phyloP scores from a whole-genome alignment of 202 grass and related monocot species.

The Eragrostis tef region DNA sequence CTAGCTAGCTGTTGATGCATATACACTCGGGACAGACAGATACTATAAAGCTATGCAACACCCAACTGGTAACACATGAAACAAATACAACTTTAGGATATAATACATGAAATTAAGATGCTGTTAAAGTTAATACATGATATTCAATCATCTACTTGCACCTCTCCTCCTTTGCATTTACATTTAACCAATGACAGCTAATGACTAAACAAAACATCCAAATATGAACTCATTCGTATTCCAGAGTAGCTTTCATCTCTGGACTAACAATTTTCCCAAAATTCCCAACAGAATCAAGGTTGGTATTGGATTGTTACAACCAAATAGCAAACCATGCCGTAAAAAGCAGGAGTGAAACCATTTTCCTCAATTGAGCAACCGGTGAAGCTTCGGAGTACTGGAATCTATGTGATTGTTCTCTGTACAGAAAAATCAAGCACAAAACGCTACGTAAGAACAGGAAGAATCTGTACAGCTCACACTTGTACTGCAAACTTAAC shows the following conservation, averaged over 20 bases:
- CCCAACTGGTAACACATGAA: not conserved
- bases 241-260: not conserved
- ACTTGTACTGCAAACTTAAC: constrained; percentile 10
- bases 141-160: constrained; percentile 30
- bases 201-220: not conserved
- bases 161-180: not conserved
- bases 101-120: not conserved
- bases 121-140: constrained; percentile 36
- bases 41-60: not conserved
- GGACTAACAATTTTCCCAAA: not conserved
- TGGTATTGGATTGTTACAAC: not conserved
- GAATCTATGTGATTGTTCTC: constrained; percentile 79
- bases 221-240: not conserved
- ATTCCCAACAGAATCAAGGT: not conserved
- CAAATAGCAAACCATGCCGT: constrained; percentile 38
- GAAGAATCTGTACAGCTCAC: not conserved
- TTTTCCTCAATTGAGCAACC: constrained; percentile 35
- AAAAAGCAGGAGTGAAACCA: constrained; percentile 38
- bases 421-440: constrained; percentile 47
- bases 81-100: not conserved
- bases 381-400: constrained; percentile 65
- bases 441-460: constrained; percentile 14
- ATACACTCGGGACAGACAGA: no score
- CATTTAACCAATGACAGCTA: not conserved
- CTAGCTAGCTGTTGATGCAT: not conserved